These are phyloP conservation scores for Kuraishia floccosa DNA, from an alignment of 805 yeast species.

Conservation along the genomic window DNA sequence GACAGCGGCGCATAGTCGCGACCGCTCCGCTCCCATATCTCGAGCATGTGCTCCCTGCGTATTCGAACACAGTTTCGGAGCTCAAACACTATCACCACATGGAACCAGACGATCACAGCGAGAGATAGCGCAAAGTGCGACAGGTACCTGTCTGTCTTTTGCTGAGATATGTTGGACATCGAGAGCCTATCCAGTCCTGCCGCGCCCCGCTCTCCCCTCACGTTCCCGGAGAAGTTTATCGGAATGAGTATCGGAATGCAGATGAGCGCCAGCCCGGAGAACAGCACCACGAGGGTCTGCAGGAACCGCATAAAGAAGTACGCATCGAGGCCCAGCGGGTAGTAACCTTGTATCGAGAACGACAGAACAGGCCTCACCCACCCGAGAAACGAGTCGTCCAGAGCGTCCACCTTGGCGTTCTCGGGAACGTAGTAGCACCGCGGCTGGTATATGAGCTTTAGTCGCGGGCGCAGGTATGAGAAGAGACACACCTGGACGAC, in stretches of 20 bases:
- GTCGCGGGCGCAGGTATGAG: slow-evolving; percentile 21
- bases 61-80: slow-evolving; percentile 36
- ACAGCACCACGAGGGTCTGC: slow-evolving; percentile 35
- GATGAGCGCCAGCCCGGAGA: slow-evolving; percentile 36
- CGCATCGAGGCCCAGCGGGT: slow-evolving; percentile 57
- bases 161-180: slow-evolving; percentile 53
- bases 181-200: slow-evolving; percentile 67
- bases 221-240: slow-evolving; percentile 37
- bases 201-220: too few species aligned
- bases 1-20: too few species aligned
- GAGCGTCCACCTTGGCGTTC: slow-evolving; percentile 22
- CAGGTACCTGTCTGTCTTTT: slow-evolving; percentile 35
- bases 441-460: slow-evolving; percentile 42
- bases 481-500: slow-evolving; percentile 35
- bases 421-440: slow-evolving; percentile 31
- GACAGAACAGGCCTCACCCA: slow-evolving; percentile 42
- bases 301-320: slow-evolving; percentile 62
- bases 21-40: not conserved
- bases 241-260: slow-evolving; percentile 55
- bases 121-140: slow-evolving; percentile 56
- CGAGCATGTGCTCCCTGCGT: slow-evolving; percentile 27
- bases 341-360: slow-evolving; percentile 28
- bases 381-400: slow-evolving; percentile 31
- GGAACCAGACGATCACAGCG: slow-evolving; percentile 43
- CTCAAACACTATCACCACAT: slow-evolving; percentile 45